Base-by-base conservation (phyloP, 495 filamentous ascomycete genomes). In the Penicillium macrosclerotiorum region DNA sequence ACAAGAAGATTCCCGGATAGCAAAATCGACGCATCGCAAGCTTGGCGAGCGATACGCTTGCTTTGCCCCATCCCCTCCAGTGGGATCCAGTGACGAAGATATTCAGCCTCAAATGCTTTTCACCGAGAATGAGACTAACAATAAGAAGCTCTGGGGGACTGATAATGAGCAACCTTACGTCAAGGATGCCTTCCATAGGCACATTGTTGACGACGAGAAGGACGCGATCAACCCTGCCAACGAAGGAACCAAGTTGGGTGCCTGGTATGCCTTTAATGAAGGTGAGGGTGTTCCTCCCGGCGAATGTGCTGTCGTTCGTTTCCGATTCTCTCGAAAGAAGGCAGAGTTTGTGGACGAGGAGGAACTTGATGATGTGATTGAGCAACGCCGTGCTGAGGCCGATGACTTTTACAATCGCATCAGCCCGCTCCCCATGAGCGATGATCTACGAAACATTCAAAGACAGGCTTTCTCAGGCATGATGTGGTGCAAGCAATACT, bases 401-500 rank as follows among this genome's bases (percentile, higher is more conserved):
- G 93, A 97, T 62, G 92, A 96, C 40, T 97, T 97, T 59, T 97
- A 91, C 71, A 93, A 81, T 57, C 82, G 85, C 31, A 89, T 97
- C 66, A 96, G 86, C 67, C 92, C 92, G 1, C 73, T 97, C 27
- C 92, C 92, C 2, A 94, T 97, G 87, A 79, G 86, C 8, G 92
- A 97, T 25, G 92, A 97, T 55, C 78, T 97, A 19, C 83, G 92
- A 32, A 96, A 93, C 67, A 91, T 97, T 53, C 92, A 97, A 60
- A 79, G 92, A 41, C 92, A 97, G 67, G 92, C 92, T 3, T 86
- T 96, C 40, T 79, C 89, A 0, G 92, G 92, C 31, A 96, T 97
- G 93, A 82, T 97, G 75, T 97, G 92, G 92, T 90, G 83, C 35
- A 97, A 97, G 64, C 91, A 97, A 67, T 88, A 86, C 65, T 97